phyloP scores from a whole-genome alignment of 495 filamentous ascomycete genomes.

The Cetradonia linearis region DNA sequence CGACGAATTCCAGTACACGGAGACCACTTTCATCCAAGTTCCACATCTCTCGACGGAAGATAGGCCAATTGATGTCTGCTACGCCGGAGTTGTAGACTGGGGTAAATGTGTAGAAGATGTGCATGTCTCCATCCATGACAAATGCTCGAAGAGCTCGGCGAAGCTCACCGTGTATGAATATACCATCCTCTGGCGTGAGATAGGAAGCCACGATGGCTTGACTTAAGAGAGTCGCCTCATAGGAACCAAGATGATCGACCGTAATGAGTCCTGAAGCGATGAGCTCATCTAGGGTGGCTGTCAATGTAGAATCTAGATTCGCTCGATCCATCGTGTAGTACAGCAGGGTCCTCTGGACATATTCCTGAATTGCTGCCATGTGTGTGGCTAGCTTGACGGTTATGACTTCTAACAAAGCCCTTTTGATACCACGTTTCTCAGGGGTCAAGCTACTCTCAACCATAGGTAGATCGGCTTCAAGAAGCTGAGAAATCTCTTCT shows the following conservation, averaged over 20 bases:
- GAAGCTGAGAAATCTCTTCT: conserved; percentile 55
- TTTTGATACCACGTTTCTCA: conserved; percentile 58
- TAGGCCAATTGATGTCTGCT: conserved; percentile 55
- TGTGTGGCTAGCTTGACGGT: conserved; percentile 63
- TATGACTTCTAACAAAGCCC: conserved; percentile 68
- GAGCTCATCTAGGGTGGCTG: conserved; percentile 45
- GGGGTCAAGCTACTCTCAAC: conserved; percentile 60
- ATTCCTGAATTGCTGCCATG: conserved; percentile 57
- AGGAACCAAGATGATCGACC: conserved; percentile 37
- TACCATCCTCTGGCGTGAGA: conserved; percentile 64
- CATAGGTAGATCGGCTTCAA: conserved; percentile 63
- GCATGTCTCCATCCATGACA: conserved; percentile 79
- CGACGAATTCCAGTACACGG: conserved; percentile 57
- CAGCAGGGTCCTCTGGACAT: conserved; percentile 58
- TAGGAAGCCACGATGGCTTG: conserved; percentile 64
- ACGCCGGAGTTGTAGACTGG: conserved; percentile 46
- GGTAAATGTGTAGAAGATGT: conserved; percentile 73
- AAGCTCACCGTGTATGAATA: conserved; percentile 64
- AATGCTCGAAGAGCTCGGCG: conserved; percentile 59
- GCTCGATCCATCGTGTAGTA: conserved; percentile 38
- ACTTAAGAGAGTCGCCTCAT: conserved; percentile 54
- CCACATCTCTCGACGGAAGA: conserved; percentile 63
- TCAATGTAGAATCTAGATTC: conserved; percentile 41
- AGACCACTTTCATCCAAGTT: conserved; percentile 59
- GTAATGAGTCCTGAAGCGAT: conserved; percentile 47